Evolutionary conservation across 106 monocot genomes (phyloP), one percentile per base, ranked within the genome.

Genomic region (Dendrobium officinale): DNA sequence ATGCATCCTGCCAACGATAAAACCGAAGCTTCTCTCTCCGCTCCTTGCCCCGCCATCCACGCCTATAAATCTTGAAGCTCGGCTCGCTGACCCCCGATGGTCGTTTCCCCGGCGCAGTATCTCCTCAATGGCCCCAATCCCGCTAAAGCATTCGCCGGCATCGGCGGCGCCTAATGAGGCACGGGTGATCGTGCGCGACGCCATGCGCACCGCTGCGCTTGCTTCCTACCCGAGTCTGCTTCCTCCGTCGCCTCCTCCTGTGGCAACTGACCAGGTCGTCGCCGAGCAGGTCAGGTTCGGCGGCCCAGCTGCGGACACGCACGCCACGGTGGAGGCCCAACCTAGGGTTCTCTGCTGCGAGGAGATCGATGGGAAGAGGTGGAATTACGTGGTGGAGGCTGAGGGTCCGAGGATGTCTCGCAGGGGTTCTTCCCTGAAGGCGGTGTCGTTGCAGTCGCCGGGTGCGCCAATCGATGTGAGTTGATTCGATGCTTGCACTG

Each of bases 361-460:
- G 80, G 85, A 87, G 80, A 78, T 90, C 77, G 87, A 87, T 31
- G 90, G 90, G 85, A 80, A 83, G 85, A 82, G 76, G 67, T 90
- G 90, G 87, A 90, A 77, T 22, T 90, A 90, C 40, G 87, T 87
- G 47, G 85, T 90, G 67, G 90, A 85, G 43, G 80, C 59, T 72
- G 82, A 81, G 5, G 72, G 41, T 43, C 44, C 64, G 33, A 41
- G 75, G 58, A 80, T 48, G 13, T 13, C 41, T 0, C 56, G 81
- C 58, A 75, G 67, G 54, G 79, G 76, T 16, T 54, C 82, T n/a
- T 77, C 83, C 47, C 55, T 90, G 8, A 83, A 80, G 83, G 77
- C 80, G 20, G 85, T 90, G 45, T 59, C 90, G 58, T 37, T 87
- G 83, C 85, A 90, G 47, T 78, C 76, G 31, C 87, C 90, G 48